phyloP scores from a whole-genome alignment of 345 rosid genomes.

The Acer saccharum region DNA sequence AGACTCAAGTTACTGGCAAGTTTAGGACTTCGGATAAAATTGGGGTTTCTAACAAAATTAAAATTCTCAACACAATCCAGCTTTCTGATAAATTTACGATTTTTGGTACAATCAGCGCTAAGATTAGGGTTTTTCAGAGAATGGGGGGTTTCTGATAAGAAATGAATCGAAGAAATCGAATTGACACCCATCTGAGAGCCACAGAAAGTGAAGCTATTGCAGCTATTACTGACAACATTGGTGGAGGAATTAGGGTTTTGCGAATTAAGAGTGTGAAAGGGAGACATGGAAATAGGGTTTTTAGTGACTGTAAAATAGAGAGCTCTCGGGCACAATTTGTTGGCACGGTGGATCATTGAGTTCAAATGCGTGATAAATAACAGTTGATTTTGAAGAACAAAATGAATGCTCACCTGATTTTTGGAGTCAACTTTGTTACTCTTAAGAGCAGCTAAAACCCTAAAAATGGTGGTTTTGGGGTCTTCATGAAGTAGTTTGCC shows the following conservation, averaged over 20 bases:
- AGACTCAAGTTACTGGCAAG: not conserved
- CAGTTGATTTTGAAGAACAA: not conserved
- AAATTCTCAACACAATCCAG: slow-evolving; percentile 9
- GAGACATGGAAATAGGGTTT: slow-evolving; percentile 28
- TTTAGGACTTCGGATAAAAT: not conserved
- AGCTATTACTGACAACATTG: slow-evolving; percentile 17
- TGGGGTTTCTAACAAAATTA: not conserved
- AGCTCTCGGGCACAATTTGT: slow-evolving; percentile 37
- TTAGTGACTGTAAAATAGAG: slow-evolving; percentile 36
- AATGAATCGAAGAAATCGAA: slow-evolving; percentile 20
- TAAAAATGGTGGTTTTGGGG: not conserved
- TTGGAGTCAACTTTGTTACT: not conserved
- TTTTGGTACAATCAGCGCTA: slow-evolving; percentile 8
- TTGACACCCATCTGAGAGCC: slow-evolving; percentile 24
- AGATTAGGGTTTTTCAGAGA: slow-evolving; percentile 5
- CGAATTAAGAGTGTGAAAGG: slow-evolving; percentile 22
- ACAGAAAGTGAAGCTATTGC: slow-evolving; percentile 19
- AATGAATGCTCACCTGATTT: slow-evolving; percentile 13
- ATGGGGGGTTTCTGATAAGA: slow-evolving; percentile 24
- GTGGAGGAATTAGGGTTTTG: slow-evolving; percentile 22
- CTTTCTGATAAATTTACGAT: not conserved
- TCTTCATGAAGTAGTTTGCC: not conserved
- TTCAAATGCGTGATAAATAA: not conserved
- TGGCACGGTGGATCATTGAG: slow-evolving; percentile 24
- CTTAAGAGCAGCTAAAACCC: not conserved